A percentile compares a stretch with the other conserved stretches of the same genome.
These are phyloP conservation scores for Leishmania tarentolae DNA, from an alignment of 208 protist species.

Conservation along the genomic window DNA sequence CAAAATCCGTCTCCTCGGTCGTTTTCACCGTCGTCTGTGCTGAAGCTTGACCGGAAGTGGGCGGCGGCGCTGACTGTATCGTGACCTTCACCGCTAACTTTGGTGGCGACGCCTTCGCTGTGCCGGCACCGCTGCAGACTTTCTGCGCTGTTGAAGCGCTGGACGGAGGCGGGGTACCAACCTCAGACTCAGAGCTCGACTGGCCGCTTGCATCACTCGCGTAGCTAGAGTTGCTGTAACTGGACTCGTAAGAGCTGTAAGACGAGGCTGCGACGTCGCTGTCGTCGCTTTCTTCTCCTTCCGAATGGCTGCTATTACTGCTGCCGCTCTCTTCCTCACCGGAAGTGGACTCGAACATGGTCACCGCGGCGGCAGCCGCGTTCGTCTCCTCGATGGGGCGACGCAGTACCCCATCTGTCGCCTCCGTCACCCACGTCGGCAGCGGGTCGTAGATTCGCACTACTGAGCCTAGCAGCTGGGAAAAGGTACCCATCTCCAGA, in stretches of 20 bases:
- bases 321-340: slow-evolving; percentile 16
- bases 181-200: neutral
- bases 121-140: neutral
- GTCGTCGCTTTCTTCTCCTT: slow-evolving; percentile 3
- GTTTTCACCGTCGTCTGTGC: neutral
- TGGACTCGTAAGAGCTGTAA: slow-evolving; percentile 19
- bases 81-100: slow-evolving; percentile 2
- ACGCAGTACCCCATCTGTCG: slow-evolving; percentile 44
- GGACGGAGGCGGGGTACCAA: neutral
- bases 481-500: slow-evolving; percentile 67
- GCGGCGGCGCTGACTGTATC: neutral
- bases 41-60: no score
- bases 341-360: slow-evolving; percentile 20
- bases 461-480: slow-evolving; percentile 52
- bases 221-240: slow-evolving; percentile 7
- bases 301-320: slow-evolving; percentile 15
- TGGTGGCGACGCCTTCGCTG: neutral
- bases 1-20: neutral
- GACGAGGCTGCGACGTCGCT: slow-evolving; percentile 9
- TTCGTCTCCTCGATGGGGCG: slow-evolving; percentile 22
- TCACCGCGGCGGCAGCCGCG: slow-evolving; percentile 19
- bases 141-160: neutral
- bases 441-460: slow-evolving; percentile 52
- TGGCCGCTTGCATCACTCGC: slow-evolving; percentile 1
- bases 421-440: slow-evolving; percentile 48